A percentile compares a stretch with the other conserved stretches of the same genome.
phyloP scores from a whole-genome alignment of 2,329 filamentous ascomycete species.

The Neofusicoccum sp. region DNA sequence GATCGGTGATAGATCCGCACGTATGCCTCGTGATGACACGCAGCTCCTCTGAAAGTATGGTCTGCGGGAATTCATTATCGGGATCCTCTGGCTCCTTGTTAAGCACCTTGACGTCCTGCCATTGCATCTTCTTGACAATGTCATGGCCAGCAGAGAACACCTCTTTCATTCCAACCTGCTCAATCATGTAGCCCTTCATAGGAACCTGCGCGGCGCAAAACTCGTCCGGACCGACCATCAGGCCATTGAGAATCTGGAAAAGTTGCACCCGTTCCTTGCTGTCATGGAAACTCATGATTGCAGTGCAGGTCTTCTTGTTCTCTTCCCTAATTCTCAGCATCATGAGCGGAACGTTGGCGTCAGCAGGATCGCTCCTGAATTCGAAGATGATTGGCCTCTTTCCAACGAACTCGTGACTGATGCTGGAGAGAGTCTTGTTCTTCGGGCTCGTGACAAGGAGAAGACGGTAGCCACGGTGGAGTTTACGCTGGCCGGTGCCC shows the following conservation, averaged over 20 bases:
- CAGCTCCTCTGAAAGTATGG: slow-evolving; percentile 73
- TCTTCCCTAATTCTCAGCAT: slow-evolving; percentile 70
- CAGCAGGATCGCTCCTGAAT: slow-evolving; percentile 54
- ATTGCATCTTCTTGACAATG: slow-evolving; percentile 49
- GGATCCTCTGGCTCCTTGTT: slow-evolving; percentile 62
- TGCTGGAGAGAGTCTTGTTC: slow-evolving; percentile 73
- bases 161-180: slow-evolving; percentile 53
- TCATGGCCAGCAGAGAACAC: slow-evolving; percentile 39
- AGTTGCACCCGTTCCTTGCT: slow-evolving; percentile 68
- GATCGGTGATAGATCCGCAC: slow-evolving; percentile 76
- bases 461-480: slow-evolving; percentile 77
- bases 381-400: slow-evolving; percentile 72
- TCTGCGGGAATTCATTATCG: slow-evolving; percentile 60
- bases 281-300: slow-evolving; percentile 75
- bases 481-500: slow-evolving; percentile 67
- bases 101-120: slow-evolving; percentile 69
- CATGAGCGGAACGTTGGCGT: slow-evolving; percentile 67
- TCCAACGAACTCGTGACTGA: slow-evolving; percentile 67
- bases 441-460: slow-evolving; percentile 74
- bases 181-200: slow-evolving; percentile 64
- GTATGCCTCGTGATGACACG: slow-evolving; percentile 73
- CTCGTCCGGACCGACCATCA: slow-evolving; percentile 66
- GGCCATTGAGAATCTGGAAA: slow-evolving; percentile 71
- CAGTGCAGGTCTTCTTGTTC: slow-evolving; percentile 53
- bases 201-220: slow-evolving; percentile 68